Percentiles rank a stretch among this genome's conserved stretches.
phyloP scores from a whole-genome alignment of 2,329 filamentous ascomycete species.

The Talaromyces sp. region DNA sequence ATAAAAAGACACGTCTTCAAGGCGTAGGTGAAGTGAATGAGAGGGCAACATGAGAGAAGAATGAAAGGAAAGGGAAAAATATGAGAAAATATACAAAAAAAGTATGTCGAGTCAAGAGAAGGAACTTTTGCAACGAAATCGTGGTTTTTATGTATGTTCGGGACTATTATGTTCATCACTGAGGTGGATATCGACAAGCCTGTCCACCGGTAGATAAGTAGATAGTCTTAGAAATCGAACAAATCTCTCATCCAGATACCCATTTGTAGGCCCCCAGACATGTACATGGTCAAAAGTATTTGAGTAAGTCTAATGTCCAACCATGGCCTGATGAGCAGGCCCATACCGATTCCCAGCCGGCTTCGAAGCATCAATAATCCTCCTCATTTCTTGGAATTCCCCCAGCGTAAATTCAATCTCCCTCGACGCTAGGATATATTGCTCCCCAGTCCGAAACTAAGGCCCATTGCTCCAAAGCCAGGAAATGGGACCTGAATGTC shows the following conservation, averaged over 20 bases:
- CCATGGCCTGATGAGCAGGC: slow-evolving; percentile 3
- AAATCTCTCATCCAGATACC: not conserved
- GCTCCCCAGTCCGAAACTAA: not conserved
- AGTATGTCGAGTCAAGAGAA: not conserved
- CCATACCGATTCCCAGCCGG: slow-evolving; percentile 39
- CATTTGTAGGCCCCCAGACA: not conserved
- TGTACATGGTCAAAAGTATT: not conserved
- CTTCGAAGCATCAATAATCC: slow-evolving; percentile 40
- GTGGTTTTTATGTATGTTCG: not conserved
- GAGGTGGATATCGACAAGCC: not conserved
- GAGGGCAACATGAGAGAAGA: not conserved
- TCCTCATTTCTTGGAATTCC: slow-evolving; percentile 42
- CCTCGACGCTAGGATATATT: slow-evolving; percentile 26
- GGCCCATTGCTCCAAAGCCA: not conserved
- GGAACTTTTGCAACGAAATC: not conserved
- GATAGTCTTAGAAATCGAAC: not conserved
- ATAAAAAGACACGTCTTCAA: not conserved
- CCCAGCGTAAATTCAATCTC: slow-evolving; percentile 39
- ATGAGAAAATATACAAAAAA: not conserved
- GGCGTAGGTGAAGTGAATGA: not conserved
- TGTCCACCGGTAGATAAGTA: not conserved
- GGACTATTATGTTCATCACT: not conserved
- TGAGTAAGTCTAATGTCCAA: not conserved
- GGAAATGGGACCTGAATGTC: not conserved
- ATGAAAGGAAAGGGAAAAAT: not conserved